A percentile compares a stretch with the other conserved stretches of the same genome.
Conservation (phyloP, 345 rosid species). For the Gossypium rotundifolium region DNA sequence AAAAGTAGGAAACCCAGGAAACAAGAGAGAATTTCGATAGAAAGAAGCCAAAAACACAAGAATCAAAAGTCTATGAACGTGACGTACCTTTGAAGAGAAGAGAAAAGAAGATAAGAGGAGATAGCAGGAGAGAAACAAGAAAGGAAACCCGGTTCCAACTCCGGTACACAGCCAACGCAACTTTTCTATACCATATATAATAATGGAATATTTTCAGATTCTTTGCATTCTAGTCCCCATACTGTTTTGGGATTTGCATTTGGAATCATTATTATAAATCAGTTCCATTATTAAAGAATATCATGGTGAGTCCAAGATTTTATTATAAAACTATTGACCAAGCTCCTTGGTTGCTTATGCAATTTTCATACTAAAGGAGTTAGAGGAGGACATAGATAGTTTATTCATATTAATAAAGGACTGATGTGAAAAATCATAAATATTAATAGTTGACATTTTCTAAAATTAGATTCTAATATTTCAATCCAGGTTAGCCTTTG, state of each 20-base stretch:
- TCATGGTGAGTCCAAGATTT: neutral
- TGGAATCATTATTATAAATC: neutral
- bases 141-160: slow-evolving; percentile 1
- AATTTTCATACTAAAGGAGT: no score
- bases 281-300: neutral
- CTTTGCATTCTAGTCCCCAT: neutral
- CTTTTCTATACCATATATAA: neutral
- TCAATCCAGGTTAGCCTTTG: neutral
- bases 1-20: neutral
- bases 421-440: neutral
- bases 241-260: neutral
- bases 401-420: neutral
- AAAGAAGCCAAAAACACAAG: neutral
- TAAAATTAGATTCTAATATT: neutral
- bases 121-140: neutral
- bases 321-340: neutral
- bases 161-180: neutral
- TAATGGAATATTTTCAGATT: neutral
- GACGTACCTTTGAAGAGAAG: neutral
- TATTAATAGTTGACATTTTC: neutral
- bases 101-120: neutral
- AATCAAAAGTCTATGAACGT: neutral
- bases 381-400: neutral
- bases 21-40: neutral
- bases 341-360: neutral